phyloP scores from a whole-genome alignment of 306 rosid genomes.

The Dalbergia cochinchinensis region DNA sequence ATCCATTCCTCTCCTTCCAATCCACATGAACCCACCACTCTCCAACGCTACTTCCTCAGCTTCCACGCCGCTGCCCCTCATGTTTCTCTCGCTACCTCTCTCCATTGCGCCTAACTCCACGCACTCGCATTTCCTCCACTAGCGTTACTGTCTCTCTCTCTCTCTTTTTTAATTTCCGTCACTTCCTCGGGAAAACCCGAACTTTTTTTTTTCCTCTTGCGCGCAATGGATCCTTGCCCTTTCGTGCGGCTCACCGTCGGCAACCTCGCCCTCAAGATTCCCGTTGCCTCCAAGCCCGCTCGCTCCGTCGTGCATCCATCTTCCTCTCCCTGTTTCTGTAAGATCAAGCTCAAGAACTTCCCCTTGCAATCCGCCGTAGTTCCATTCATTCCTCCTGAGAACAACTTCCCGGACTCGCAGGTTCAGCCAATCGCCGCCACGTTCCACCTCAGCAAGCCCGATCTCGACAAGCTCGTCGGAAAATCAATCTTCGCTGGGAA shows the following conservation, averaged over 20 bases:
- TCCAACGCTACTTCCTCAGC: neutral
- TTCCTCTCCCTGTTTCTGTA: slow-evolving; percentile 79
- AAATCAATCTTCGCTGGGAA: slow-evolving; percentile 59
- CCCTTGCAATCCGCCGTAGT: slow-evolving; percentile 69
- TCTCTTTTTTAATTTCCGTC: too few species aligned
- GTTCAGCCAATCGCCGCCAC: slow-evolving; percentile 60
- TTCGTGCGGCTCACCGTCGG: slow-evolving; percentile 71
- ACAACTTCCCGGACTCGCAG: slow-evolving; percentile 56
- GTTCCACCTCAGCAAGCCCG: slow-evolving; percentile 70
- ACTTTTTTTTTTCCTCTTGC: neutral
- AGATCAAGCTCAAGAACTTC: slow-evolving; percentile 66
- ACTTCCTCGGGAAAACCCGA: neutral
- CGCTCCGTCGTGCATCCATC: slow-evolving; percentile 81
- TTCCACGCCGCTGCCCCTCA: neutral
- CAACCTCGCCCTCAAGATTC: slow-evolving; percentile 78
- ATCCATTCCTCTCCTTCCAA: neutral
- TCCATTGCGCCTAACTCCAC: neutral
- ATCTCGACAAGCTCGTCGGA: slow-evolving; percentile 55
- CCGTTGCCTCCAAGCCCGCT: slow-evolving; percentile 77
- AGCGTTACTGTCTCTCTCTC: neutral
- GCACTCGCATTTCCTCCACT: neutral
- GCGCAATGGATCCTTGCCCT: slow-evolving; percentile 83
- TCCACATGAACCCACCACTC: slow-evolving; percentile 7
- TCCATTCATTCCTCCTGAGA: slow-evolving; percentile 62
- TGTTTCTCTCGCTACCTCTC: neutral